Evolutionary conservation across 352 stramenopile genomes (phyloP).

Genomic region (Phytopythium sindhum): DNA sequence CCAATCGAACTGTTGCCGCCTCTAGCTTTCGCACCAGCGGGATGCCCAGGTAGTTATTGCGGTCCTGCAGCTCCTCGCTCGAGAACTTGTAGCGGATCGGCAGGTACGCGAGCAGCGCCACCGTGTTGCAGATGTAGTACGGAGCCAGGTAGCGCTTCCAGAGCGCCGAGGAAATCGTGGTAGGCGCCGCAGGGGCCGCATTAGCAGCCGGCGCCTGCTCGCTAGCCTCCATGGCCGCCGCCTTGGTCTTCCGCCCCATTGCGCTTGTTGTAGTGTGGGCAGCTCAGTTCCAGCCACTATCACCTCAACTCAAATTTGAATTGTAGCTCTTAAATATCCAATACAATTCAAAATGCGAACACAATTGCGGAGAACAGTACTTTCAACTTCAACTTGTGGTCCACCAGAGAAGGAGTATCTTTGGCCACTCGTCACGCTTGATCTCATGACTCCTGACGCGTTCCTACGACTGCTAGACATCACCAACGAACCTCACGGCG

Average conservation of each 20-base stretch:
- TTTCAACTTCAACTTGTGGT: no score
- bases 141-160: slow-evolving; percentile 57
- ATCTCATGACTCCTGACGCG: no score
- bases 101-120: slow-evolving; percentile 55
- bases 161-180: slow-evolving; percentile 9
- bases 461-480: no score
- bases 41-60: slow-evolving; percentile 64
- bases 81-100: slow-evolving; percentile 38
- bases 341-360: no score
- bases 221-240: not conserved
- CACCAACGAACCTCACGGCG: no score
- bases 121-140: slow-evolving; percentile 67
- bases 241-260: not conserved
- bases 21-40: slow-evolving; percentile 27
- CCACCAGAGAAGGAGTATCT: no score
- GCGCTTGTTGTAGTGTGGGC: not conserved
- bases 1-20: not conserved
- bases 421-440: no score
- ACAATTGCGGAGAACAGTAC: no score
- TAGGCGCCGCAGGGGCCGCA: not conserved
- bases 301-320: not conserved
- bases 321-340: not conserved
- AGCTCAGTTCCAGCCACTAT: not conserved
- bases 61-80: slow-evolving; percentile 38
- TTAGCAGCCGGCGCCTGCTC: not conserved